phyloP scores from a whole-genome alignment of 495 filamentous ascomycete species.

The Collariella sp. region DNA sequence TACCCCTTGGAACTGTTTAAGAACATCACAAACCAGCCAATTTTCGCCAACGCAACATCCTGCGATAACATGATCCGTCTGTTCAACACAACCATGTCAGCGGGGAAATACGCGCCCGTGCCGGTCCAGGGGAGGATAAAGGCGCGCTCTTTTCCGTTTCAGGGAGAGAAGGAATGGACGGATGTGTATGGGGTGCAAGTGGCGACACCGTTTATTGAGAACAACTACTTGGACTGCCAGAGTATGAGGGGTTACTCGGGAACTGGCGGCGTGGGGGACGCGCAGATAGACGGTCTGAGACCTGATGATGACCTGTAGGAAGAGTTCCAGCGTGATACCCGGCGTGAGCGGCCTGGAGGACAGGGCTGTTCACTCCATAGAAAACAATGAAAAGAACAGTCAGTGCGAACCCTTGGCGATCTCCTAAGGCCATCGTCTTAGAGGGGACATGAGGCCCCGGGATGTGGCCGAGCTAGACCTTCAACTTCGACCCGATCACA shows the following conservation, averaged over 20 bases:
- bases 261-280: constrained; percentile 20
- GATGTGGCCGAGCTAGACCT: too few relatives aligned
- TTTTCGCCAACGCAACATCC: constrained; percentile 27
- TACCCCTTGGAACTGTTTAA: constrained; percentile 32
- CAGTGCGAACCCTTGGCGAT: too few relatives aligned
- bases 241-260: constrained; percentile 26
- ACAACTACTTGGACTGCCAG: constrained; percentile 31
- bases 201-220: constrained; percentile 37
- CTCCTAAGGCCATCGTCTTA: too few relatives aligned
- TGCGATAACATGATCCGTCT: constrained; percentile 37
- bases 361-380: background rate
- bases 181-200: constrained; percentile 33
- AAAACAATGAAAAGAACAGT: background rate
- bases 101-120: constrained; percentile 23
- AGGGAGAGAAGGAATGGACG: constrained; percentile 15
- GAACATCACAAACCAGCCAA: constrained; percentile 39
- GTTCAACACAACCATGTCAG: constrained; percentile 34
- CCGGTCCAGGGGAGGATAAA: constrained; percentile 23
- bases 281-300: constrained; percentile 1
- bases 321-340: background rate
- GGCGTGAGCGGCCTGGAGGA: background rate
- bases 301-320: background rate
- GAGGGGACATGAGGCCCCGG: too few relatives aligned
- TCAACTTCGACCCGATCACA: too few relatives aligned
- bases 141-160: constrained; percentile 26